A percentile compares a stretch with the other conserved stretches of the same genome.
Evolutionary conservation across 2,329 filamentous ascomycete genomes (phyloP).

Genomic region (Calonectria fujianensis): DNA sequence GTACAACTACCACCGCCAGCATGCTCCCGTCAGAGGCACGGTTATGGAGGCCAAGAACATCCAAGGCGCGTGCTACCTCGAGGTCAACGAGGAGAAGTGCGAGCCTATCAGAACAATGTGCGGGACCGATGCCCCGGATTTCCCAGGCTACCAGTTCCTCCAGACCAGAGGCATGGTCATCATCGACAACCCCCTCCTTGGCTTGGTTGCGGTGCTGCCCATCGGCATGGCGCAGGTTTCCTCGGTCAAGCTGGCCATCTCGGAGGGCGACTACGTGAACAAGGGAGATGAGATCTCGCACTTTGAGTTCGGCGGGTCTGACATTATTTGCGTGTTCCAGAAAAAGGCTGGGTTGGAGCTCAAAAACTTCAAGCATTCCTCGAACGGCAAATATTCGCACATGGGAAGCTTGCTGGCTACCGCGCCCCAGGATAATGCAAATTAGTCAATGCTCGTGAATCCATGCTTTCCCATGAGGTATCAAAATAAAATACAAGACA

Average conservation of each 20-base stretch:
- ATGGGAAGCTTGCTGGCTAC: slow-evolving; percentile 46
- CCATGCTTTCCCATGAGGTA: not conserved
- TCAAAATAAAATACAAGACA: slow-evolving; percentile 1
- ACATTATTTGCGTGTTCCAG: slow-evolving; percentile 64
- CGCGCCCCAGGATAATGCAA: slow-evolving; percentile 5
- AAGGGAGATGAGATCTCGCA: slow-evolving; percentile 66
- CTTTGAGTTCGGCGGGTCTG: slow-evolving; percentile 66
- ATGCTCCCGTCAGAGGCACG: slow-evolving; percentile 62
- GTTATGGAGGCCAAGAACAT: slow-evolving; percentile 62
- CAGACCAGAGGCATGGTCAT: slow-evolving; percentile 63
- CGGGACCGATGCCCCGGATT: slow-evolving; percentile 58
- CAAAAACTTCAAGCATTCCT: slow-evolving; percentile 46
- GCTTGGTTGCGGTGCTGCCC: slow-evolving; percentile 64
- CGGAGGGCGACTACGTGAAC: slow-evolving; percentile 51
- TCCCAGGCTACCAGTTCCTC: slow-evolving; percentile 63
- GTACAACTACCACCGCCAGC: slow-evolving; percentile 65
- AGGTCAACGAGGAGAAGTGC: slow-evolving; percentile 55
- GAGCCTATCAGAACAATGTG: slow-evolving; percentile 45
- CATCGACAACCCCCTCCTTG: slow-evolving; percentile 60
- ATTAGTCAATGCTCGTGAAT: not conserved
- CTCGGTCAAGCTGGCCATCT: slow-evolving; percentile 60
- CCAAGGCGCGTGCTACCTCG: slow-evolving; percentile 60
- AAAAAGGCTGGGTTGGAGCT: slow-evolving; percentile 44
- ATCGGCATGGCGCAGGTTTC: slow-evolving; percentile 68
- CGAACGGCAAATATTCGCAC: slow-evolving; percentile 43